A percentile compares a stretch with the other conserved stretches of the same genome.
Conservation (phyloP, 306 rosid species). For the Luffa aegyptiaca region DNA sequence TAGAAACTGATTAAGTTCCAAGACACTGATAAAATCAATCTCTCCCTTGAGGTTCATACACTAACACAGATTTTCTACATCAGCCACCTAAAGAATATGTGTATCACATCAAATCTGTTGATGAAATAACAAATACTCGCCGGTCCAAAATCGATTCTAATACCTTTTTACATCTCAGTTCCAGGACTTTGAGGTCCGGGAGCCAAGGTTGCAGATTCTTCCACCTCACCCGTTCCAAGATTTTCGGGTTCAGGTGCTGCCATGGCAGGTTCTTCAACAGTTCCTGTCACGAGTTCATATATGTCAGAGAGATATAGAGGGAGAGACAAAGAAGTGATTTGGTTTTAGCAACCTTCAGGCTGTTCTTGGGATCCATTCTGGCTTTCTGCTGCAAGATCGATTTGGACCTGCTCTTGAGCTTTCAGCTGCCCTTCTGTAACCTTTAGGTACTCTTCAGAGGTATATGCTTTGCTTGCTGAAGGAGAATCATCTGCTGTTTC, state of each 20-base stretch:
- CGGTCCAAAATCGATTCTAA: not conserved
- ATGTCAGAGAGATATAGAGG: not conserved
- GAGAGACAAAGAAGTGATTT: not conserved
- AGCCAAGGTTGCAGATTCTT: constrained; percentile 26
- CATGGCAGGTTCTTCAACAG: constrained; percentile 20
- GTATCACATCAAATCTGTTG: not conserved
- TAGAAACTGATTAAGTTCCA: not conserved
- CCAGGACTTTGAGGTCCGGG: not conserved
- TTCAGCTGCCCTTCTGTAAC: constrained; percentile 76
- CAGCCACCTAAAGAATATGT: not conserved
- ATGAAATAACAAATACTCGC: not conserved
- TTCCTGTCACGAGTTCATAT: constrained; percentile 18
- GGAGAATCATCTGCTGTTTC: constrained; percentile 31
- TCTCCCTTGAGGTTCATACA: not conserved
- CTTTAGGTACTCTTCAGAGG: constrained; percentile 71
- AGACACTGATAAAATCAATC: not conserved
- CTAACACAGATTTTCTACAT: not conserved
- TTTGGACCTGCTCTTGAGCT: constrained; percentile 43
- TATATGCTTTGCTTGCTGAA: constrained; percentile 45
- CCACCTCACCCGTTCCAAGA: constrained; percentile 20
- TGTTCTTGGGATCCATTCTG: constrained; percentile 28
- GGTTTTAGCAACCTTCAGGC: constrained; percentile 42
- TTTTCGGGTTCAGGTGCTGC: constrained; percentile 22
- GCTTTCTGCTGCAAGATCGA: constrained; percentile 26
- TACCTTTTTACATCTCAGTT: constrained; percentile 18